Evolutionary conservation across 768 basidiomycete species (phyloP).

Genomic region (Pleurotus ostreatus): DNA sequence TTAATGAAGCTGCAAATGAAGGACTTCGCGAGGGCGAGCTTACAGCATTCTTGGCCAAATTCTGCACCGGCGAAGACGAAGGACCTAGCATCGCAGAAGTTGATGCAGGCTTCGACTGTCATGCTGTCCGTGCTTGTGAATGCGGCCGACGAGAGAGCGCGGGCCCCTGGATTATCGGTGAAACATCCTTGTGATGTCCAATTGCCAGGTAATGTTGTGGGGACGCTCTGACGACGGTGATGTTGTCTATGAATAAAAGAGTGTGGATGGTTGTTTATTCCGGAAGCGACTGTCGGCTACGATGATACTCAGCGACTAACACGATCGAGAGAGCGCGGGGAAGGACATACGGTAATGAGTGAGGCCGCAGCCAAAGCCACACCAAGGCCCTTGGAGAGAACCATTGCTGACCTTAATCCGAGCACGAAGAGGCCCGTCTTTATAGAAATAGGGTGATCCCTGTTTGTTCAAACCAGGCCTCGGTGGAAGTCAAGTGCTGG

Average conservation of each 20-base stretch:
- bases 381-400: conserved; percentile 18
- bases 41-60: conserved; percentile 30
- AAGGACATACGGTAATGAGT: conserved; percentile 33
- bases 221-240: conserved; percentile 38
- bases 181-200: conserved; percentile 64
- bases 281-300: conserved; percentile 22
- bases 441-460: conserved; percentile 2
- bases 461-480: conserved; percentile 1
- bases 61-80: conserved; percentile 71
- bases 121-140: conserved; percentile 46
- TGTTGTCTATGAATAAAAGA: conserved; percentile 18
- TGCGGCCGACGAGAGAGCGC: conserved; percentile 51
- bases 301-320: conserved; percentile 1
- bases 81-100: conserved; percentile 39
- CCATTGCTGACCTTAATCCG: conserved; percentile 4
- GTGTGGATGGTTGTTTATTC: conserved; percentile 15
- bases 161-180: conserved; percentile 54
- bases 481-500: neutral
- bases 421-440: neutral
- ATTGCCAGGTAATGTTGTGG: conserved; percentile 40
- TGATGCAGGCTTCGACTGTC: conserved; percentile 54
- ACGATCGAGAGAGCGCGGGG: conserved; percentile 6
- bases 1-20: neutral
- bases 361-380: conserved; percentile 28
- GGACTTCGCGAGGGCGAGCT: conserved; percentile 3